phyloP scores from a whole-genome alignment of 2,329 filamentous ascomycete species.

The Domatiomyces catenatus region DNA sequence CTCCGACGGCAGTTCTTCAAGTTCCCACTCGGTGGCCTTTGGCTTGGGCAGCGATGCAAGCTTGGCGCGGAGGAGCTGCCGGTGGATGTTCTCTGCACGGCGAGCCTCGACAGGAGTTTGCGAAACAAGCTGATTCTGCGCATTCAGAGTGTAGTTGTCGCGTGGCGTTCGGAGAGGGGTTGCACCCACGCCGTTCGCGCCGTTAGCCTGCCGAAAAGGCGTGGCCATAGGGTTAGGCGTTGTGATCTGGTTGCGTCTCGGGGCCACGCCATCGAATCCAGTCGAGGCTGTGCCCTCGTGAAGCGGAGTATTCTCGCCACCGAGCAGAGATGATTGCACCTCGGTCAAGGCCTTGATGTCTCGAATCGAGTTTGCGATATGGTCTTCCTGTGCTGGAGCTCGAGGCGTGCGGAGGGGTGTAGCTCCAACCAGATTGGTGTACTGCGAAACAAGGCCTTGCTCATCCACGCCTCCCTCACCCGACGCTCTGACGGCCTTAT shows the following conservation, averaged over 20 bases:
- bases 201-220: constrained; percentile 53
- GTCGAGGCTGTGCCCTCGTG: constrained; percentile 69
- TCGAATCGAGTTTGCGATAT: constrained; percentile 88
- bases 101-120: constrained; percentile 65
- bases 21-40: constrained; percentile 85
- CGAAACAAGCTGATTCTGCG: constrained; percentile 49
- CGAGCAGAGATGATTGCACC: constrained; percentile 82
- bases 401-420: constrained; percentile 85
- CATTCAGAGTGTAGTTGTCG: constrained; percentile 75
- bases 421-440: constrained; percentile 61
- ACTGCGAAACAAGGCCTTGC: constrained; percentile 72
- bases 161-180: constrained; percentile 79
- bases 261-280: constrained; percentile 72
- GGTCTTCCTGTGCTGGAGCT: constrained; percentile 82
- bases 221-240: constrained; percentile 95
- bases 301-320: constrained; percentile 83
- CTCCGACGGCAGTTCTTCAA: constrained; percentile 70
- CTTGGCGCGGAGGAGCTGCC: constrained; percentile 45
- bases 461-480: constrained; percentile 60
- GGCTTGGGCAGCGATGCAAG: constrained; percentile 78
- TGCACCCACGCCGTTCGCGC: constrained; percentile 54
- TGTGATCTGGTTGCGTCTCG: constrained; percentile 63
- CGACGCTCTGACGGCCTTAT: constrained; percentile 63
- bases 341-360: constrained; percentile 87
- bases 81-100: constrained; percentile 52